Conservation (phyloP, 208 protist genomes). For the Acanthamoeba healyi region DNA sequence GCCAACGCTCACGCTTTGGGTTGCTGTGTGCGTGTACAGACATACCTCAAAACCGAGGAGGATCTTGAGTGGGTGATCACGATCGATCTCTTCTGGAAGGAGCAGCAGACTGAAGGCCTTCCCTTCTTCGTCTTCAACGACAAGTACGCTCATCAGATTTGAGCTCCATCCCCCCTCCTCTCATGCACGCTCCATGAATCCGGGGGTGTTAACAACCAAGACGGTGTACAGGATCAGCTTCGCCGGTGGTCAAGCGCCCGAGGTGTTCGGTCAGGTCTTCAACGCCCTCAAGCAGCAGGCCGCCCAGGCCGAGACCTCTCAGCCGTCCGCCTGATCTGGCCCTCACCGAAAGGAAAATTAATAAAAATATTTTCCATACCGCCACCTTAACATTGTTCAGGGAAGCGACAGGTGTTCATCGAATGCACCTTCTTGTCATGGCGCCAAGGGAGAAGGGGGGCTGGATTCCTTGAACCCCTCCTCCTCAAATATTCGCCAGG, state of each 20-base stretch:
- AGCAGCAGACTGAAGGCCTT: constrained; percentile 12
- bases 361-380: too few species aligned
- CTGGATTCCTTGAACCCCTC: too few species aligned
- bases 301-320: neutral
- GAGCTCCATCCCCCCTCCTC: too few species aligned
- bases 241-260: neutral
- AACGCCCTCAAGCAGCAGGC: constrained; percentile 31
- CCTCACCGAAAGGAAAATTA: too few species aligned
- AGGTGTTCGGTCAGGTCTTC: constrained; percentile 23
- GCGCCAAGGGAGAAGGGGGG: too few species aligned
- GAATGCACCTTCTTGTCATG: too few species aligned
- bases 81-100: constrained; percentile 28
- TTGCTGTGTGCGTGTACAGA: neutral
- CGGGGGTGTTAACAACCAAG: neutral
- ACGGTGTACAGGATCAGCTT: constrained; percentile 15
- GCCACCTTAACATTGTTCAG: too few species aligned
- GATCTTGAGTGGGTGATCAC: constrained; percentile 35
- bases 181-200: neutral
- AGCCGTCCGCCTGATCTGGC: neutral
- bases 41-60: constrained; percentile 15
- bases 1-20: neutral
- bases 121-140: constrained; percentile 62
- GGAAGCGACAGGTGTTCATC: too few species aligned
- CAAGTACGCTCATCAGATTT: neutral
- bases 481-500: too few species aligned